These are phyloP conservation scores for Lophium mytilinum DNA, from an alignment of 495 filamentous ascomycete species.

Conservation along the genomic window DNA sequence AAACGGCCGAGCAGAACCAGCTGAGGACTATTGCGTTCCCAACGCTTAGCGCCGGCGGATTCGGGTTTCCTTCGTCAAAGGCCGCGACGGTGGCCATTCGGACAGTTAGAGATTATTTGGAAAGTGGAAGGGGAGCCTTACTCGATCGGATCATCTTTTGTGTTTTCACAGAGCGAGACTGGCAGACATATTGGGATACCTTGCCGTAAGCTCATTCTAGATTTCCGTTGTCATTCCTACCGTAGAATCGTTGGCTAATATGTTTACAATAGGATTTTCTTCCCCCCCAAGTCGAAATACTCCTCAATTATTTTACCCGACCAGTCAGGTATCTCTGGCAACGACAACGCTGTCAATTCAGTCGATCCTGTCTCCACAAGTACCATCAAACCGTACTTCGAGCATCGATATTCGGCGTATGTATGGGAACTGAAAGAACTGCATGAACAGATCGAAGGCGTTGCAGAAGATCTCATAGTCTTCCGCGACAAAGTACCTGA, in stretches of 20 bases:
- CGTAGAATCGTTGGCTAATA: no score
- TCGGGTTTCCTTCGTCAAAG: slow-evolving; percentile 12
- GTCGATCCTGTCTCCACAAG: background rate
- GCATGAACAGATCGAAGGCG: background rate
- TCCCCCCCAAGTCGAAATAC: slow-evolving; percentile 15
- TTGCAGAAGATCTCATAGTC: background rate
- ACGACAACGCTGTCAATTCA: background rate
- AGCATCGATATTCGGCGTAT: background rate
- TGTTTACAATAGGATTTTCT: background rate
- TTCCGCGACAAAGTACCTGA: slow-evolving; percentile 5
- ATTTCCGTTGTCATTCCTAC: no score
- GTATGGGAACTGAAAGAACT: background rate
- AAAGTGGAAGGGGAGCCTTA: background rate
- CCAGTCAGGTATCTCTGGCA: background rate
- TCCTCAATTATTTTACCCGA: background rate
- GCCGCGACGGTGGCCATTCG: slow-evolving; percentile 18
- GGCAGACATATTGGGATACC: slow-evolving; percentile 12
- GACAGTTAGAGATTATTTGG: slow-evolving; percentile 18
- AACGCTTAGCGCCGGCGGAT: slow-evolving; percentile 9
- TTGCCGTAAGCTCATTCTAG: background rate
- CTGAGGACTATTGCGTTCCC: slow-evolving; percentile 21
- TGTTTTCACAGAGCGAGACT: slow-evolving; percentile 9
- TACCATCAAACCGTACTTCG: background rate
- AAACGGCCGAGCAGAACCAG: slow-evolving; percentile 3
- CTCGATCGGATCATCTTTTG: slow-evolving; percentile 22